These are phyloP conservation scores for Nepenthes alata DNA, from an alignment of 179 eudicot genomes.

Conservation along the genomic window DNA sequence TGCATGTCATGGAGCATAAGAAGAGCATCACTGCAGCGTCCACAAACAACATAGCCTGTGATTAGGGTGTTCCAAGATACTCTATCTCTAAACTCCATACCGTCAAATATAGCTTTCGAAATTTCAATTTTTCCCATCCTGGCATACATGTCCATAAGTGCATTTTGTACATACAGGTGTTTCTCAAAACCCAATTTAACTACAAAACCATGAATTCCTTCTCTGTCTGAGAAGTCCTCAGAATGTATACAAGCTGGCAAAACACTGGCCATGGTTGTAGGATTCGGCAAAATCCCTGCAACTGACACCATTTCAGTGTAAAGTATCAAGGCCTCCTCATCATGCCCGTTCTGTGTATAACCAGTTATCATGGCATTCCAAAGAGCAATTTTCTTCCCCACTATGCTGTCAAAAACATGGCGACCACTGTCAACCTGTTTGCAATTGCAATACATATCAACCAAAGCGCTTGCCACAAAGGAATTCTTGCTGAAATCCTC, in stretches of 20 bases:
- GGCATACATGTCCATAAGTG: conserved; percentile 38
- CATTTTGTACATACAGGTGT: conserved; percentile 25
- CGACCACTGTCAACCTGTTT: conserved; percentile 18
- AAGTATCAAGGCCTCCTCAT: conserved; percentile 28
- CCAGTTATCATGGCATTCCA: conserved; percentile 45
- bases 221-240: conserved; percentile 18
- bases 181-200: conserved; percentile 25
- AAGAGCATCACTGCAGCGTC: conserved; percentile 32
- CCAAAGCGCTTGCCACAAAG: conserved; percentile 34
- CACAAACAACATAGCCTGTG: conserved; percentile 34
- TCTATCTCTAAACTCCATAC: conserved; percentile 26
- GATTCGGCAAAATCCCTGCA: conserved; percentile 21
- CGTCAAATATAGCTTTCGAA: conserved; percentile 21
- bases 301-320: conserved; percentile 27
- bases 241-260: conserved; percentile 36
- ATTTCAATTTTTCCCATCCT: conserved; percentile 29
- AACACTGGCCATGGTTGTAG: conserved; percentile 32
- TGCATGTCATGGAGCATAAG: conserved; percentile 32
- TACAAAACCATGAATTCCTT: conserved; percentile 30
- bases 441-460: conserved; percentile 42
- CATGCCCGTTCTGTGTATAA: conserved; percentile 25
- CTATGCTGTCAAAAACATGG: conserved; percentile 12
- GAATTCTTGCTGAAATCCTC: conserved; percentile 19
- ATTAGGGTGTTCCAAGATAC: conserved; percentile 41
- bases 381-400: conserved; percentile 16